These are phyloP conservation scores for Podochytrium sp. DNA, from an alignment of 192 early-diverging fungal species.

Conservation along the genomic window DNA sequence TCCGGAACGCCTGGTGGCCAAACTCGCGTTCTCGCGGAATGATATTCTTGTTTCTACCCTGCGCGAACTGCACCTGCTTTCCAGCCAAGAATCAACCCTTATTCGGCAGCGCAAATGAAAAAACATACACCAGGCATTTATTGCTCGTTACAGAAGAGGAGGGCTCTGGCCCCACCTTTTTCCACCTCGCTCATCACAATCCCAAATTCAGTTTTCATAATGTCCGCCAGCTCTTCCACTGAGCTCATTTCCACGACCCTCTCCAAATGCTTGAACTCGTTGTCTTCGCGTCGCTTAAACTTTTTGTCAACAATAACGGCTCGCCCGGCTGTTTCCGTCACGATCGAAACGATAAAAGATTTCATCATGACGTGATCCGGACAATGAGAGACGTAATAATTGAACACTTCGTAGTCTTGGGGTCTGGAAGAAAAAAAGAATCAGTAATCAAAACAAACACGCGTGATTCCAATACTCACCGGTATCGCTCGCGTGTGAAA, in stretches of 20 bases:
- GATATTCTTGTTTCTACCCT: not conserved
- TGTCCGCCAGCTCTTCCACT: conserved; percentile 3
- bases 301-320: conserved; percentile 6
- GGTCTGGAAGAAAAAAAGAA: not conserved
- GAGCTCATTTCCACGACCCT: not conserved
- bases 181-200: not conserved
- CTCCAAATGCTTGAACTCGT: not conserved
- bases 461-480: too few species aligned
- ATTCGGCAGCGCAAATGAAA: not conserved
- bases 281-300: conserved; percentile 4
- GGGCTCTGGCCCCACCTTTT: not conserved
- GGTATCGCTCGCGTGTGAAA: conserved; percentile 3
- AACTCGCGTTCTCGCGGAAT: not conserved
- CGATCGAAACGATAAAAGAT: not conserved
- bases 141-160: too few species aligned
- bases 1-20: not conserved
- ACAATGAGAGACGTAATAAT: conserved; percentile 7
- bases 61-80: not conserved
- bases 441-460: not conserved
- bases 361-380: not conserved
- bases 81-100: not conserved
- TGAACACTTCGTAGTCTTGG: conserved; percentile 2
- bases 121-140: not conserved
- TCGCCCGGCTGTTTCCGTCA: conserved; percentile 4
- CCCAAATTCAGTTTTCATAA: conserved; percentile 8